Evolutionary conservation across 1,139 yeast species (phyloP), one percentile per base, ranked within the genome.

Genomic region (Hansenula lynferdii): DNA sequence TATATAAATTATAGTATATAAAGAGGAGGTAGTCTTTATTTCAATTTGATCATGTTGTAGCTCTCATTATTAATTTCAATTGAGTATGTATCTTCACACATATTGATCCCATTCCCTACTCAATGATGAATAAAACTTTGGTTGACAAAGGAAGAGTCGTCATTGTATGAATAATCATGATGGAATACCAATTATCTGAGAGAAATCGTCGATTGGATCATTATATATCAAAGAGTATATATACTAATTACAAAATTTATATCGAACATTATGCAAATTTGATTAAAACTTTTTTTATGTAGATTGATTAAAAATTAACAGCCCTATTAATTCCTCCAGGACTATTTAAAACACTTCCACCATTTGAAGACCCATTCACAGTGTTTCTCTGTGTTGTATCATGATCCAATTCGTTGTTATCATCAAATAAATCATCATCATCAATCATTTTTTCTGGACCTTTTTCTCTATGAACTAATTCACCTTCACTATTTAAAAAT

Each of bases 401-500:
- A 7, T 21, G 22, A 12, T 38, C 44, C 3, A 40, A 44, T 11
- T 38, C 49, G n/a, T 50, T 49, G 7, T 54, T 48, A 19, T 51
- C 55, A 23, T 51, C 56, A 25, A 53, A 49, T 31, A 46, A 37
- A 31, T 50, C 45, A 18, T 28, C 16, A 8, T 51, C 57, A 17
- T 53, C 57, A 33, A 53, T 41, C 54, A 50, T 50, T 6, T 44
- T 50, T 12, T 50, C 53, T n/a, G 44, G 23, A n/a, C 40, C 38
- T 23, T 42, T 45, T 20, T 32, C 34, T 10, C 34, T 40, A 1
- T 40, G 52, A 17, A 65, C 64, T 5, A 64, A 55, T 40, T 64
- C 64, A 40, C 70, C 70, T 43, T 65, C 68, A 3, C 67, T 60
- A 40, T 65, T 64, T 39, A 65, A 58, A 43, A 64, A 64, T 22